phyloP scores from a whole-genome alignment of 768 basidiomycete genomes.

The Leccinum uliginosum region DNA sequence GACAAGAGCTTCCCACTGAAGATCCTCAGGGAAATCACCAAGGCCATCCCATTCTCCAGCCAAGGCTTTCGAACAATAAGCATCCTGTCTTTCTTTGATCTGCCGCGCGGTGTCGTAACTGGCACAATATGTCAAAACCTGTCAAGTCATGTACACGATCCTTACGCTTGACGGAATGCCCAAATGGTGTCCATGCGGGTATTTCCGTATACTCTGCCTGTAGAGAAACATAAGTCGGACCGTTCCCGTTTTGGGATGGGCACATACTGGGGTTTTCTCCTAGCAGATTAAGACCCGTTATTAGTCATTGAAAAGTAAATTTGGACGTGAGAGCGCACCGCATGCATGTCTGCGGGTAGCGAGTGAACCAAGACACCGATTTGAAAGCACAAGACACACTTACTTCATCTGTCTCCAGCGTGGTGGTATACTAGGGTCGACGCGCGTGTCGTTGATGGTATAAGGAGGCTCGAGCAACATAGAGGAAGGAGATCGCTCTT shows the following conservation, averaged over 20 bases:
- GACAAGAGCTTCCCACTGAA: constrained; percentile 72
- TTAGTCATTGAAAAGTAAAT: neutral
- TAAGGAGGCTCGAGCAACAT: constrained; percentile 86
- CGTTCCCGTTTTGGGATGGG: neutral
- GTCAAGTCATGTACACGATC: neutral
- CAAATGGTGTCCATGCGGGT: constrained; percentile 47
- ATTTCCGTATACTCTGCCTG: constrained; percentile 28
- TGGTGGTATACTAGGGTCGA: constrained; percentile 37
- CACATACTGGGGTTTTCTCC: constrained; percentile 47
- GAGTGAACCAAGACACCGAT: constrained; percentile 2
- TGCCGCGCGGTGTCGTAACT: constrained; percentile 52
- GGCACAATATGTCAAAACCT: neutral
- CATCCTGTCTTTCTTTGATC: constrained; percentile 53
- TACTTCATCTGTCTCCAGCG: constrained; percentile 85
- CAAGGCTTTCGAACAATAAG: constrained; percentile 44
- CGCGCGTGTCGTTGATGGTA: constrained; percentile 45
- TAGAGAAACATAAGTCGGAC: neutral
- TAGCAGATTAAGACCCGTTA: constrained; percentile 8
- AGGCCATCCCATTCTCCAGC: constrained; percentile 37
- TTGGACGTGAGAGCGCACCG: constrained; percentile 30
- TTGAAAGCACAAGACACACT: constrained; percentile 14
- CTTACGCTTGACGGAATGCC: constrained; percentile 50
- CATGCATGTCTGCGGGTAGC: constrained; percentile 50
- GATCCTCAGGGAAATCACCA: constrained; percentile 61
- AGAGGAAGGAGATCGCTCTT: constrained; percentile 68